Evolutionary conservation across 1,284 basidiomycete genomes (phyloP).

Genomic region (Trichosporon coremiiforme): DNA sequence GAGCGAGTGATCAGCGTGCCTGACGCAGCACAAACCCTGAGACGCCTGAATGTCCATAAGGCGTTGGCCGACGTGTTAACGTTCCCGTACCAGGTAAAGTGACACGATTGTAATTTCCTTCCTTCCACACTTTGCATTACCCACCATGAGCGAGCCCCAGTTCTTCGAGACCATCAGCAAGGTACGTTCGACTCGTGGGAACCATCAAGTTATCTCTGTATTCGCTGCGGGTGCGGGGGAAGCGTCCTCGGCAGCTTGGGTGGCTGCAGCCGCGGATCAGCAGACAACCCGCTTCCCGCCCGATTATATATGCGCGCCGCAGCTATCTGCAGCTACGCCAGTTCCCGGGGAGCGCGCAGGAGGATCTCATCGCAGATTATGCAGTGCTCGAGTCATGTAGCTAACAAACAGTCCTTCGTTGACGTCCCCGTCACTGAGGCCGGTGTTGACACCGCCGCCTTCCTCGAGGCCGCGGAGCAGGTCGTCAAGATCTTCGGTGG

Average conservation of each 20-base stretch:
- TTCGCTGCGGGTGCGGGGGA: no score
- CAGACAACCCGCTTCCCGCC: neutral
- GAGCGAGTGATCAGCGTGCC: slow-evolving; percentile 15
- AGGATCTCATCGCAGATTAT: no score
- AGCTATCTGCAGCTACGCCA: no score
- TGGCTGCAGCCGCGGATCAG: no score
- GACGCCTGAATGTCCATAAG: neutral
- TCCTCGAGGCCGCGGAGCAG: slow-evolving; percentile 86
- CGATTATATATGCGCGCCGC: no score
- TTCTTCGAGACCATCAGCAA: slow-evolving; percentile 82
- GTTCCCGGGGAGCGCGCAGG: no score
- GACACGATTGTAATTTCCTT: neutral
- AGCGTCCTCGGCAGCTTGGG: neutral
- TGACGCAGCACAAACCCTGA: neutral
- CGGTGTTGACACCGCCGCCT: slow-evolving; percentile 84
- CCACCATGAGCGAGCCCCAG: slow-evolving; percentile 67
- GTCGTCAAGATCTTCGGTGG: slow-evolving; percentile 88
- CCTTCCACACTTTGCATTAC: neutral
- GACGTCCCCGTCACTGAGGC: slow-evolving; percentile 83
- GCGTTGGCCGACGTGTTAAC: slow-evolving; percentile 17
- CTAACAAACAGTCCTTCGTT: slow-evolving; percentile 68
- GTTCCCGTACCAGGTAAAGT: slow-evolving; percentile 6
- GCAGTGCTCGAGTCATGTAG: no score
- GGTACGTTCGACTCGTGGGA: slow-evolving; percentile 58
- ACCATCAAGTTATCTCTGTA: no score